Conservation (phyloP, 2,329 filamentous ascomycete species). For the Beauveria scarabaeidicola region DNA sequence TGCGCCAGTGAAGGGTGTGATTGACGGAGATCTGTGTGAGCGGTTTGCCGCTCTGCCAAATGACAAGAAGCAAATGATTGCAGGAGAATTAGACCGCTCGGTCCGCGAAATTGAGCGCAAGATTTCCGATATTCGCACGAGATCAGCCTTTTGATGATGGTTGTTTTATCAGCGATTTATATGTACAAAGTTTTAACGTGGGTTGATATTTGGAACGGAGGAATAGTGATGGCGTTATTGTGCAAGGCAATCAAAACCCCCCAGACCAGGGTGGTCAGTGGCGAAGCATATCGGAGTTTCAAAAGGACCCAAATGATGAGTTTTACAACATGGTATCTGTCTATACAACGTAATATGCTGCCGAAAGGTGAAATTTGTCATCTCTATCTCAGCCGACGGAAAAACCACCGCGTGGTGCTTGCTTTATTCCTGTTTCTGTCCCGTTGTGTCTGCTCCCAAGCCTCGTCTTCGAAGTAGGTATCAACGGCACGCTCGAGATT, state of each 20-base stretch:
- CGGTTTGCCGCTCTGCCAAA: slow-evolving; percentile 73
- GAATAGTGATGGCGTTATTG: slow-evolving; percentile 23
- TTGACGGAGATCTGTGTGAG: slow-evolving; percentile 95
- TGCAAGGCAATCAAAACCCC: slow-evolving; percentile 15
- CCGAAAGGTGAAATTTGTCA: background rate
- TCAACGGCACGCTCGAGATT: slow-evolving; percentile 56
- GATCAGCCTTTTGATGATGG: slow-evolving; percentile 45
- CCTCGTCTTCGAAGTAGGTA: slow-evolving; percentile 61
- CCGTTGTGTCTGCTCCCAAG: slow-evolving; percentile 67
- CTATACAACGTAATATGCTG: background rate
- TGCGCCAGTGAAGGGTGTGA: slow-evolving; percentile 89
- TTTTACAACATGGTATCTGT: slow-evolving; percentile 3
- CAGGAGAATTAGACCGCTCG: slow-evolving; percentile 81
- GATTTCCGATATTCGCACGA: slow-evolving; percentile 55
- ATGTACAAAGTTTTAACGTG: slow-evolving; percentile 19
- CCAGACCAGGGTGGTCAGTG: background rate
- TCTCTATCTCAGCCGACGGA: background rate
- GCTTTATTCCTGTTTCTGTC: slow-evolving; percentile 17
- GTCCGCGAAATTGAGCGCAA: slow-evolving; percentile 93
- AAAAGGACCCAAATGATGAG: slow-evolving; percentile 17
- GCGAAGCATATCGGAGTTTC: slow-evolving; percentile 18
- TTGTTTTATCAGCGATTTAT: slow-evolving; percentile 13
- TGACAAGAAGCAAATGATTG: slow-evolving; percentile 93
- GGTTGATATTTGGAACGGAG: slow-evolving; percentile 16
- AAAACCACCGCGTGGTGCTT: background rate